Conservation (phyloP, 139 green algal species). For the Ulvella scutata region DNA sequence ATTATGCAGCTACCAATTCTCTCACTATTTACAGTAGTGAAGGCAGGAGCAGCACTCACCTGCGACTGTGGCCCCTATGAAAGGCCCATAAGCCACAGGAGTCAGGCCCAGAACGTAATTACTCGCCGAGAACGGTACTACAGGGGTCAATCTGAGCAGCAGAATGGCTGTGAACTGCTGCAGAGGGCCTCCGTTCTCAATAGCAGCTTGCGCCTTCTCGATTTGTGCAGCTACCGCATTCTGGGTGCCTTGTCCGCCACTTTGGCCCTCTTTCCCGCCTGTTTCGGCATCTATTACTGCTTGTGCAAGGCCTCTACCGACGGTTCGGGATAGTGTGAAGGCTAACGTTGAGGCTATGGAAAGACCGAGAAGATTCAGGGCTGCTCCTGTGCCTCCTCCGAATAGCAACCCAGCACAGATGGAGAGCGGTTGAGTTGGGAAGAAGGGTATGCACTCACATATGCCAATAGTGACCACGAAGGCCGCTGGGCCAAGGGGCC, state of each 20-base stretch:
- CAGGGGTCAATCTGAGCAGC: conserved; percentile 59
- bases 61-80: conserved; percentile 39
- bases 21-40: too few relatives aligned
- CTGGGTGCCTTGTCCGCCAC: background rate
- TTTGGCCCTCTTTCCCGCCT: background rate
- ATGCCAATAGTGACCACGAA: conserved; percentile 47
- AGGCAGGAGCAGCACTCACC: background rate
- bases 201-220: conserved; percentile 20
- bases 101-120: conserved; percentile 75
- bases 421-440: conserved; percentile 68
- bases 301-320: background rate
- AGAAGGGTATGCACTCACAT: conserved; percentile 62
- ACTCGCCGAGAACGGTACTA: conserved; percentile 56
- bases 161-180: conserved; percentile 54
- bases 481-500: conserved; percentile 30
- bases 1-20: too few relatives aligned
- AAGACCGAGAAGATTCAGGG: background rate
- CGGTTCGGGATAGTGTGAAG: background rate
- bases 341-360: background rate
- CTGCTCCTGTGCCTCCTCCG: conserved; percentile 29
- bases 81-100: conserved; percentile 42
- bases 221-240: background rate
- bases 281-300: background rate
- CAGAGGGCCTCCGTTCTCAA: conserved; percentile 44
- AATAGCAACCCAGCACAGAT: conserved; percentile 65